phyloP scores from a whole-genome alignment of 352 stramenopile species.

The Elongisporangium anandrum region DNA sequence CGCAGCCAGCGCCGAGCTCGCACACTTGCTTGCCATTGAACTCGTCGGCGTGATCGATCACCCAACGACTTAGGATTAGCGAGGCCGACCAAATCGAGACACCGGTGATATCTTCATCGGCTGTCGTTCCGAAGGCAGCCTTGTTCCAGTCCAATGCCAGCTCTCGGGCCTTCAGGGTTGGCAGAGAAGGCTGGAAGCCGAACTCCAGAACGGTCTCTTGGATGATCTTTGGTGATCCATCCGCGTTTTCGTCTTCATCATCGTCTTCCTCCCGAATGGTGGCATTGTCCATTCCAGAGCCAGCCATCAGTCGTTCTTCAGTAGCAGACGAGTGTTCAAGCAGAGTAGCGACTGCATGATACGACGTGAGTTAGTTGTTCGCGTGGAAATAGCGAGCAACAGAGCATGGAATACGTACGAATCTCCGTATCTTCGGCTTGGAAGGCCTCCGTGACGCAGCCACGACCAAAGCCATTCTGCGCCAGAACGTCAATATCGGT shows the following conservation, averaged over 20 bases:
- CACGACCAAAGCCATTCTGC: conserved; percentile 78
- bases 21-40: conserved; percentile 78
- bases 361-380: not conserved
- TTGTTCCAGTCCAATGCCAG: conserved; percentile 81
- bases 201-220: conserved; percentile 84
- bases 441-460: conserved; percentile 81
- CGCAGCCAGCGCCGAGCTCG: conserved; percentile 78
- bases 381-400: not conserved
- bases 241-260: conserved; percentile 38
- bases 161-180: conserved; percentile 70
- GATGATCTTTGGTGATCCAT: conserved; percentile 55
- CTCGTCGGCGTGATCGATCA: conserved; percentile 56
- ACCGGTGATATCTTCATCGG: conserved; percentile 83
- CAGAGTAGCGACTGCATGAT: conserved; percentile 48
- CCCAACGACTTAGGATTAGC: conserved; percentile 79
- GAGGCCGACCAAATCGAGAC: conserved; percentile 88
- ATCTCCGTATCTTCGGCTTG: conserved; percentile 83
- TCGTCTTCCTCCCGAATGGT: conserved; percentile 64
- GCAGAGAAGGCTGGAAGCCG: conserved; percentile 48
- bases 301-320: conserved; percentile 69
- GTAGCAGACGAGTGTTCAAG: conserved; percentile 77
- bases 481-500: conserved; percentile 76
- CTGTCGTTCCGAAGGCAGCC: conserved; percentile 72
- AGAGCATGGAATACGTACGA: conserved; percentile 29
- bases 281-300: conserved; percentile 67